phyloP scores from a whole-genome alignment of 129 eudicot species.

The Tanacetum coccineum region DNA sequence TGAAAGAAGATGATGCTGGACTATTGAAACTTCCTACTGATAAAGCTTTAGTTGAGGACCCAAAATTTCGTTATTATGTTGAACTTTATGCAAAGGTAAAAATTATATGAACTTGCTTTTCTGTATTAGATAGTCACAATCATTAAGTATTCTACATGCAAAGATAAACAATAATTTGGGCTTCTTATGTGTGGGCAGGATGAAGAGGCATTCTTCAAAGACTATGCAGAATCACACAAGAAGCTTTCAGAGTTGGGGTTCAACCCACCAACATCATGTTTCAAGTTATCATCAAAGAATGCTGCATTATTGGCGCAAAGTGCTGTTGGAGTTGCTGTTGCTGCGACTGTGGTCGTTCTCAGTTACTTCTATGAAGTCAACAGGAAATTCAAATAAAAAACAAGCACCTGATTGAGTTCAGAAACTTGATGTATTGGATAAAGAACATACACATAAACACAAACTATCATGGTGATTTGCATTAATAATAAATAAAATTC shows the following conservation, averaged over 20 bases:
- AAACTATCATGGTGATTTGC: slow-evolving; percentile 11
- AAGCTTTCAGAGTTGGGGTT: slow-evolving; percentile 93
- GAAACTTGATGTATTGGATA: slow-evolving; percentile 10
- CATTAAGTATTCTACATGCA: background rate
- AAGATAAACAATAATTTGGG: background rate
- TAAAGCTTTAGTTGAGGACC: slow-evolving; percentile 67
- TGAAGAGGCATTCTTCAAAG: slow-evolving; percentile 83
- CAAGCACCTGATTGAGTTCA: slow-evolving; percentile 1
- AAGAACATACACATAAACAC: slow-evolving; percentile 9
- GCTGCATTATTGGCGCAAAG: slow-evolving; percentile 28
- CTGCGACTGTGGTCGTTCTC: slow-evolving; percentile 57
- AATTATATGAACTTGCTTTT: background rate
- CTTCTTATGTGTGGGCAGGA: slow-evolving; percentile 48
- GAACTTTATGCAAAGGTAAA: slow-evolving; percentile 82
- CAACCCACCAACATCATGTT: slow-evolving; percentile 40
- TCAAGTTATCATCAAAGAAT: slow-evolving; percentile 24
- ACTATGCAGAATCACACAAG: slow-evolving; percentile 93
- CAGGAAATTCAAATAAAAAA: slow-evolving; percentile 30
- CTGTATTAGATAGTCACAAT: background rate
- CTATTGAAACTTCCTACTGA: slow-evolving; percentile 86
- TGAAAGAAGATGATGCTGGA: slow-evolving; percentile 49
- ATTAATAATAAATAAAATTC: slow-evolving; percentile 25
- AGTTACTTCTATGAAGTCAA: slow-evolving; percentile 56
- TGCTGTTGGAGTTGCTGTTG: slow-evolving; percentile 56
- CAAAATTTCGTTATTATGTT: slow-evolving; percentile 55